phyloP scores from a whole-genome alignment of 305 asterid genomes.

The Fraxinus paxiana region DNA sequence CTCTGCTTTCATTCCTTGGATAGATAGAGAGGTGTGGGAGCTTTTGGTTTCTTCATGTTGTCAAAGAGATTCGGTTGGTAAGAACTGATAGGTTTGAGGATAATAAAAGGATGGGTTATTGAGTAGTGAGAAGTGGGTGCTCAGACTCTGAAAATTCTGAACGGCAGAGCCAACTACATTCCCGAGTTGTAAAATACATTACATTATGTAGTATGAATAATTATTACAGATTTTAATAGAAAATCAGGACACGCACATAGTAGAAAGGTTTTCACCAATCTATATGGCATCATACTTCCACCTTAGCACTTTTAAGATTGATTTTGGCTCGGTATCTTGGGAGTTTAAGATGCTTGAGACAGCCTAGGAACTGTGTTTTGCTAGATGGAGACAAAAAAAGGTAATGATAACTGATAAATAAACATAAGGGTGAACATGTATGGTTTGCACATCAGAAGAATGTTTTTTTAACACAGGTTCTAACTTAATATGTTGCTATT shows the following conservation, averaged over 20 bases:
- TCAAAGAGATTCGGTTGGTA: neutral
- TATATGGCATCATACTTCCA: neutral
- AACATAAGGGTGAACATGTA: neutral
- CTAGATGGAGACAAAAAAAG: neutral
- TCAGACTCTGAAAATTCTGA: neutral
- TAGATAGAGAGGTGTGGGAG: neutral
- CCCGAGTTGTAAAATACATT: neutral
- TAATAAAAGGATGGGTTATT: neutral
- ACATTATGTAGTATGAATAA: neutral
- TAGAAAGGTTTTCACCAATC: neutral
- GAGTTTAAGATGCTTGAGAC: neutral
- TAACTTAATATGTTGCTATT: neutral
- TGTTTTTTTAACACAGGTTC: neutral
- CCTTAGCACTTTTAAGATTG: neutral
- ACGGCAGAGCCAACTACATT: neutral
- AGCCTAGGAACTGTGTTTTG: neutral
- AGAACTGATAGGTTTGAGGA: neutral
- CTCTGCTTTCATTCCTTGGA: neutral
- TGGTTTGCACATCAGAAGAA: neutral
- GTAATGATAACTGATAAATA: neutral
- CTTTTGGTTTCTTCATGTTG: neutral
- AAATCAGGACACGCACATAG: neutral
- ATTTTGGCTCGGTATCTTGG: neutral
- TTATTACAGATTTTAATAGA: neutral
- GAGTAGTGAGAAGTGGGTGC: neutral